Evolutionary conservation across 2,329 filamentous ascomycete genomes (phyloP).

Genomic region (Macroventuria anomochaeta): DNA sequence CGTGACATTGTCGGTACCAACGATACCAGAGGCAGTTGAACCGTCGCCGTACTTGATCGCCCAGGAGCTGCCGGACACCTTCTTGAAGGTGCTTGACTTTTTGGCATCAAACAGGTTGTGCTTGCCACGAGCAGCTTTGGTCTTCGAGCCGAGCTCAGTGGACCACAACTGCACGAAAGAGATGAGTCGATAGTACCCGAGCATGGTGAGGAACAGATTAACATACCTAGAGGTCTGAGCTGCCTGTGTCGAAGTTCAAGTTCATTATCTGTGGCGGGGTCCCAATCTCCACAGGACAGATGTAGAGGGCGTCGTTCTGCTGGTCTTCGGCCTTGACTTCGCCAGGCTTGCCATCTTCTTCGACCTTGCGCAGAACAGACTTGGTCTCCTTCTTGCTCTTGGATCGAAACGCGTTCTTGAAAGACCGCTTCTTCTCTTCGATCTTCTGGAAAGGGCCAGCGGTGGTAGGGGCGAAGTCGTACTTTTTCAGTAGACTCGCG

Average conservation of each 20-base stretch:
- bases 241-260: constrained; percentile 74
- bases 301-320: constrained; percentile 45
- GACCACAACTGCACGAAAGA: constrained; percentile 27
- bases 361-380: constrained; percentile 52
- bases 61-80: constrained; percentile 60
- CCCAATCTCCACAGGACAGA: constrained; percentile 66
- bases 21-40: constrained; percentile 65
- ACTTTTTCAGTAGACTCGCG: constrained; percentile 66
- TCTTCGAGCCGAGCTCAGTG: constrained; percentile 28
- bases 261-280: constrained; percentile 61
- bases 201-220: not conserved
- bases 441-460: constrained; percentile 66
- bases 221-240: constrained; percentile 65
- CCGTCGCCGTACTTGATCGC: constrained; percentile 69
- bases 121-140: constrained; percentile 57
- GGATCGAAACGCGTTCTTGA: constrained; percentile 46
- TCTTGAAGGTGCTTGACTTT: constrained; percentile 41
- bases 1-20: constrained; percentile 68
- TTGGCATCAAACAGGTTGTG: constrained; percentile 61
- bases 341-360: constrained; percentile 49
- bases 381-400: constrained; percentile 56
- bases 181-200: constrained; percentile 3
- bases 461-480: constrained; percentile 66
- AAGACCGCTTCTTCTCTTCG: constrained; percentile 48
- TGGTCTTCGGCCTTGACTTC: constrained; percentile 53